These are phyloP conservation scores for Cyclaneusma minus DNA, from an alignment of 2,329 filamentous ascomycete genomes.

Conservation along the genomic window DNA sequence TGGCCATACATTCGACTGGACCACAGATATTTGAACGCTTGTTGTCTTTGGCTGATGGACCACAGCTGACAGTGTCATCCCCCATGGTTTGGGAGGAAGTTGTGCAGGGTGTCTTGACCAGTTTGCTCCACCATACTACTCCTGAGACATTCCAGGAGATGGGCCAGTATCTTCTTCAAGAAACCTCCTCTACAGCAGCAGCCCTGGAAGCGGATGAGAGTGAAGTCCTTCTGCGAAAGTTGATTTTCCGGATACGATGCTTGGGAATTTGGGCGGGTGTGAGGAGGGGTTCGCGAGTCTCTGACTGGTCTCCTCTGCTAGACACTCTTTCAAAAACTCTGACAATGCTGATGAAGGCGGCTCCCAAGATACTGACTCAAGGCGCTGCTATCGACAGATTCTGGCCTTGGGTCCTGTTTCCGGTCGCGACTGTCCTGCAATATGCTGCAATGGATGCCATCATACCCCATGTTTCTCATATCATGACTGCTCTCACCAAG, in stretches of 20 bases:
- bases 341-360: constrained; percentile 26
- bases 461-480: constrained; percentile 49
- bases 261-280: constrained; percentile 61
- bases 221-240: constrained; percentile 22
- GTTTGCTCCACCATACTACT: constrained; percentile 68
- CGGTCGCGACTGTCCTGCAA: constrained; percentile 46
- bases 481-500: constrained; percentile 49
- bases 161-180: constrained; percentile 24
- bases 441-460: constrained; percentile 66
- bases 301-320: constrained; percentile 54
- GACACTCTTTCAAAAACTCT: constrained; percentile 37
- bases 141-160: constrained; percentile 54
- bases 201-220: constrained; percentile 22
- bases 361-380: constrained; percentile 16
- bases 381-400: too few relatives aligned
- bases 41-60: constrained; percentile 29
- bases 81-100: constrained; percentile 47
- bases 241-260: constrained; percentile 37
- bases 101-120: constrained; percentile 61
- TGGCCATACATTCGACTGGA: constrained; percentile 43
- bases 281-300: constrained; percentile 63
- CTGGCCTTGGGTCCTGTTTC: too few relatives aligned
- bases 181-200: constrained; percentile 17
- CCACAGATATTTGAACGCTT: constrained; percentile 35
- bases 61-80: constrained; percentile 21